Evolutionary conservation across 2,329 filamentous ascomycete genomes (phyloP), one percentile per base, ranked within the genome.

Genomic region (Fusarium poae): DNA sequence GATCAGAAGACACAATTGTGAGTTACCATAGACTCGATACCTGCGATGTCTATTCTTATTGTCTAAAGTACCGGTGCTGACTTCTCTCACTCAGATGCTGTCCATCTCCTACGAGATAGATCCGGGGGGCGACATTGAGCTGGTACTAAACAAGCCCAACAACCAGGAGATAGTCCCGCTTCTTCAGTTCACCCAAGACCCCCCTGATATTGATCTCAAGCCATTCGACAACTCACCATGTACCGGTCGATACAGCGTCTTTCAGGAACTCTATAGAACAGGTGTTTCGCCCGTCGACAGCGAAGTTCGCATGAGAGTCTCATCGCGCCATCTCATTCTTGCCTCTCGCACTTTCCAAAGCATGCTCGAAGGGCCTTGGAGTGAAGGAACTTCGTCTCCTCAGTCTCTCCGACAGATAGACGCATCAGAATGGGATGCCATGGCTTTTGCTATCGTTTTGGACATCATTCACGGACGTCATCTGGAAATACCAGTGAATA

Each of bases 341-440:
- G 49, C 43, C 0, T 63, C 60, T 1, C 49, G 9, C 3, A 4
- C 3, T 0, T 54, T 62, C 10, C 21, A 16, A 20, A 13, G 2
- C 3, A 63, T 63, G 60, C 39, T 63, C 5, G 21, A 9, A 2
- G 62, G 59, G 1, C 18, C 62, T 1, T 65, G 42, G 34, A 11
- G 15, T 0, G 58, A 64, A 3, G 37, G 15, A 0, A 11, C 16
- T 3, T 44, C 48, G 12, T 15, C 29, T 2, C 16, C 9, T 0
- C 5, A 16, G 2, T n/a, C 27, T 1, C 0, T 34, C 13, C 48
- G 51, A 1, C 42, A 27, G 12, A 12, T 68, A 2, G 1, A 20
- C 2, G 8, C 52, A 3, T 57, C 8, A 8, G 46, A 10, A 1
- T 68, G 57, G 67, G 62, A 70, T 2, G 34, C 35, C 0, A 29